Evolutionary conservation across 192 early-diverging fungal genomes (phyloP), one percentile per base, ranked within the genome.

Genomic region (Geranomyces michiganensis): DNA sequence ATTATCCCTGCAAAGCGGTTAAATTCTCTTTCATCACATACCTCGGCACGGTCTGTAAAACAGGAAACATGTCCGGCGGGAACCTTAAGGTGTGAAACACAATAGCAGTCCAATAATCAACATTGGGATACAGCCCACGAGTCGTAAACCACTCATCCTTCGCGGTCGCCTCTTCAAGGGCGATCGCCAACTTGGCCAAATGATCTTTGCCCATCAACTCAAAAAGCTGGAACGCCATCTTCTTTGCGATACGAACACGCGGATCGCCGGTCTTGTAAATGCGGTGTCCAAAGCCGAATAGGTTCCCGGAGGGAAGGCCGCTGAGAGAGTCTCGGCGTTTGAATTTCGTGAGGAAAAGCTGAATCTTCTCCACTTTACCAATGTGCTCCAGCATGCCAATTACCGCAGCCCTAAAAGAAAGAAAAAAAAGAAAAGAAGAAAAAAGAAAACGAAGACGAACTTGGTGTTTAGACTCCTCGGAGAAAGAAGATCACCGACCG

Each of bases 211-310:
- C 87, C 70, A 83, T 74, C 15, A 90, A 65, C 2, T 84, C 87
- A 77, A 90, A 90, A 3, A 89, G 55, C 74, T 76, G 1, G 58
- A 84, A 82, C 22, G 89, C 87, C 43, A 90, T 68, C 33, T 71
- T 71, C 51, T 84, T 79, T 21, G 83, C 73, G 51, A 90, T 83
- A 33, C 72, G 74, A 19, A 84, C 87, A 26, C 89, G 74, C 2
- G 89, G 89, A 70, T 90, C 89, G 66, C 80, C 80, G 56, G 66
- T 75, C 68, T 85, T 87, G 72, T 90, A 90, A 33, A 90, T 78
- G 45, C 85, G 56, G 45, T 86, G 85, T 6, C 83, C 83, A 62
- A 90, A 90, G 1, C 89, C 89, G 80, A 90, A 86, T 29, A 90
- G 72, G 12, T 55, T 7, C 9, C 24, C 51, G 29, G 29, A 5